Evolutionary conservation across 2,329 filamentous ascomycete genomes (phyloP), one percentile per base, ranked within the genome.

Genomic region (Xylaria sp.): DNA sequence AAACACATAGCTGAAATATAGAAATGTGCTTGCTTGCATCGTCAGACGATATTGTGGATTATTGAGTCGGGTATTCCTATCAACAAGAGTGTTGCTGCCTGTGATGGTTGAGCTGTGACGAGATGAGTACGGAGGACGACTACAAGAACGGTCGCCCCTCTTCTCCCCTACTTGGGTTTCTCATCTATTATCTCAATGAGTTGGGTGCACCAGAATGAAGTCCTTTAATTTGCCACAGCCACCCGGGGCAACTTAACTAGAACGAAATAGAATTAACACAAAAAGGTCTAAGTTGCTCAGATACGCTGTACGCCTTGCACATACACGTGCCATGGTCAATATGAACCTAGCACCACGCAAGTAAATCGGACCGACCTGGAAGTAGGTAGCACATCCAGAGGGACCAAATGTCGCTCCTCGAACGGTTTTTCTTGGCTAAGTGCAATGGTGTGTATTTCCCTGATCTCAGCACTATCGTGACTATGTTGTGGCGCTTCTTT

Each of bases 381-480:
- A 14, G n/a, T 36, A 45, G 19, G n/a, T 36, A 45, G 19, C 19
- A 24, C 19, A 11, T 8, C 19, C 32, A 7, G 47, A n/a, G 9
- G 19, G n/a, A 55, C 54, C 54, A 5, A 24, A 48, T n/a, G 6
- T 21, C 14, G 12, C 50, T 39, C 55, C n/a, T 39, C 21, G 27
- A 24, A 30, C 6, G 8, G 4, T 14, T 53, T 36, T 47, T 9
- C 34, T 54, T 50, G 30, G 30, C 57, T 3, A n/a, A 30, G 12
- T 8, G 34, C 4, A 34, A 12, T 11, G 50, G 56, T 36, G 14
- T 34, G 34, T 45, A 42, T 21, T 34, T 14, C 21, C 7, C 34
- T 6, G 21, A 55, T 59, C 39, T 67, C 59, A 64, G 55, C 65
- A 61, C 55, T 61, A 51, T 32, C 30, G 36, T 30, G 42, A 36